Base-by-base conservation (phyloP, 108 stramenopile genomes). In the Bacterosira constricta region DNA sequence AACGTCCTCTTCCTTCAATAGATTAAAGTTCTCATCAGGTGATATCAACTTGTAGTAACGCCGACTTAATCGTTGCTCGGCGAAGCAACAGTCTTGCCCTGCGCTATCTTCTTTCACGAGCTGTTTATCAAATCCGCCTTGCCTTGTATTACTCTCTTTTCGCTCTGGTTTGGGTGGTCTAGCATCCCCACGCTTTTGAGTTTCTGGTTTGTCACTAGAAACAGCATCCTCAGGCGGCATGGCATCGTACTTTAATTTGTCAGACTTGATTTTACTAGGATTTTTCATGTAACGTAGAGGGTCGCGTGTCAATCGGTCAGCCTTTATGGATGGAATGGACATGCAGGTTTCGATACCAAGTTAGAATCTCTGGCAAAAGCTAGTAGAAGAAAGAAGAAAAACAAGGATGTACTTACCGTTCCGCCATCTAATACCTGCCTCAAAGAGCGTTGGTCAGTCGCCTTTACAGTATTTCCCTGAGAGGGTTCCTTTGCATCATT, bases 271-370 rank as follows among this genome's bases (percentile, higher is more conserved):
- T 61, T 83, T 85, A 30, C 62, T 72, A 15, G 85, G 88, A 71
- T 93, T 83, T 18, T 73, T 73, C 54, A 93, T 69, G 63, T 90
- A 93, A 11, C 88, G 80, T 55, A 90, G 67, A 51, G 92, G 92
- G 67, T 93, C 92, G 23, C 84, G 60, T 49, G 74, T 32, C 3
- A 93, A 70, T 53, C 71, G 71, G 68, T 93, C 92, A 4, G 84
- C 92, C 77, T 79, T 11, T 3, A 44, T 36, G 32, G 3, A 55
- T 15, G 21, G 27, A 54, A 23, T 20, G 27, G 25, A 15, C 29
- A 35, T 10, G 47, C 29, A 50, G 4, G n/a, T 54, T 26, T 42
- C 12, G 18, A 61, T 21, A 66, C 13, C 1, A 44, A n/a, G 13
- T 32, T 17, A 36, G n/a, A 47, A 9, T n/a, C n/a, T n/a, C n/a